Evolutionary conservation across 345 rosid genomes (phyloP).

Genomic region (Diplotaxis tenuifolia): DNA sequence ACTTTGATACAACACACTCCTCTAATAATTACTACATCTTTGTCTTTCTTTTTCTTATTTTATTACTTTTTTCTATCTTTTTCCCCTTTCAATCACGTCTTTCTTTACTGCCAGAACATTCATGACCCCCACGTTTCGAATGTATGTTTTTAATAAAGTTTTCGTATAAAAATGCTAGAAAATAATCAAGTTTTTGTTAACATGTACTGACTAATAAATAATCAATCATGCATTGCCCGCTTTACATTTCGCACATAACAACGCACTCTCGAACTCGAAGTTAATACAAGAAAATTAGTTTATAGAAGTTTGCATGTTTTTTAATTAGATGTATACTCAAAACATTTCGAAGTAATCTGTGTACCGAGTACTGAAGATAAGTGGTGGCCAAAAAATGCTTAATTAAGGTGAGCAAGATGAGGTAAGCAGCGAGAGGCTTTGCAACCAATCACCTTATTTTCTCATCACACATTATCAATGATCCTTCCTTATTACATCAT

Average conservation of each 20-base stretch:
- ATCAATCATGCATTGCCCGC: slow-evolving; percentile 26
- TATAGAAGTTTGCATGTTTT: neutral
- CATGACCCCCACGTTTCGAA: slow-evolving; percentile 40
- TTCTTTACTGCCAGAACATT: slow-evolving; percentile 37
- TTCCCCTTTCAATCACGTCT: slow-evolving; percentile 31
- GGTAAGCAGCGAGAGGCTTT: slow-evolving; percentile 28
- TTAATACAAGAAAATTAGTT: neutral
- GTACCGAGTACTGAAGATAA: neutral
- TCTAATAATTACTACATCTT: slow-evolving; percentile 29
- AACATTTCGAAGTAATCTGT: neutral
- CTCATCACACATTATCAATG: slow-evolving; percentile 13
- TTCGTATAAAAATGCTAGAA: neutral
- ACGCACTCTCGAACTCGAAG: neutral
- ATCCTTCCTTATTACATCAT: slow-evolving; percentile 23
- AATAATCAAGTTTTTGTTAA: neutral
- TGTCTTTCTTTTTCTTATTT: slow-evolving; percentile 13
- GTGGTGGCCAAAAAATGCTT: slow-evolving; percentile 15
- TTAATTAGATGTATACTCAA: neutral
- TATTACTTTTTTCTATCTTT: slow-evolving; percentile 18
- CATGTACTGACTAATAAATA: slow-evolving; percentile 18
- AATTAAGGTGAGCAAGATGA: slow-evolving; percentile 23
- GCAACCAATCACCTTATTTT: slow-evolving; percentile 14
- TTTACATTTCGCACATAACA: slow-evolving; percentile 12
- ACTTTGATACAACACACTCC: slow-evolving; percentile 8
- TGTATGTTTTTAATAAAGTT: slow-evolving; percentile 7